phyloP scores from a whole-genome alignment of 495 filamentous ascomycete species.

The Apiosordaria backusii region DNA sequence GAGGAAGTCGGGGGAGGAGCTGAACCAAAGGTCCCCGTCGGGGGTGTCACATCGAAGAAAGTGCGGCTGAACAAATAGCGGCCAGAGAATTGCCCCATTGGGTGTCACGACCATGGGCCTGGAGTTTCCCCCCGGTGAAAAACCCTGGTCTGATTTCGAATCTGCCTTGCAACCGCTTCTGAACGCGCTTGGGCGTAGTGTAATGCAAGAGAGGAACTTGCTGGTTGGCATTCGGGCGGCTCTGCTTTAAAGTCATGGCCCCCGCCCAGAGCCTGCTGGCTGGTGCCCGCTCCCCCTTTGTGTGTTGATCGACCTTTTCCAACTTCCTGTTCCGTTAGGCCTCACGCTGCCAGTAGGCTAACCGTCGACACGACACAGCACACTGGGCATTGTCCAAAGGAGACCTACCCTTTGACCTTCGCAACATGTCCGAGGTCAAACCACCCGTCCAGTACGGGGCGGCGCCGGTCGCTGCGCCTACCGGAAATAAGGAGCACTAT shows the following conservation, averaged over 20 bases:
- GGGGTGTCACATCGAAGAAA: neutral
- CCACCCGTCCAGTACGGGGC: neutral
- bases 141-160: neutral
- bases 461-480: neutral
- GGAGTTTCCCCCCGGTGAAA: neutral
- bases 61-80: slow-evolving; percentile 2
- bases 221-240: neutral
- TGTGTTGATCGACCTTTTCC: neutral
- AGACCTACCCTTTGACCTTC: neutral
- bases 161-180: slow-evolving; percentile 1
- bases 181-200: neutral
- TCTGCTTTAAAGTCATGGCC: neutral
- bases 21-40: neutral
- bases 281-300: neutral
- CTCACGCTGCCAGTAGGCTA: neutral
- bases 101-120: neutral
- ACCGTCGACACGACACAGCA: neutral
- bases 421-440: slow-evolving; percentile 1
- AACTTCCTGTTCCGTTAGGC: neutral
- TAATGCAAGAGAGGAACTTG: neutral
- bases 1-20: neutral
- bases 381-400: neutral
- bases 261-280: neutral
- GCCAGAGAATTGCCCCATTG: neutral
- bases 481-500: slow-evolving; percentile 12